A percentile compares a stretch with the other conserved stretches of the same genome.
phyloP scores from a whole-genome alignment of 2,329 filamentous ascomycete genomes.

The Neospermospora avenae region DNA sequence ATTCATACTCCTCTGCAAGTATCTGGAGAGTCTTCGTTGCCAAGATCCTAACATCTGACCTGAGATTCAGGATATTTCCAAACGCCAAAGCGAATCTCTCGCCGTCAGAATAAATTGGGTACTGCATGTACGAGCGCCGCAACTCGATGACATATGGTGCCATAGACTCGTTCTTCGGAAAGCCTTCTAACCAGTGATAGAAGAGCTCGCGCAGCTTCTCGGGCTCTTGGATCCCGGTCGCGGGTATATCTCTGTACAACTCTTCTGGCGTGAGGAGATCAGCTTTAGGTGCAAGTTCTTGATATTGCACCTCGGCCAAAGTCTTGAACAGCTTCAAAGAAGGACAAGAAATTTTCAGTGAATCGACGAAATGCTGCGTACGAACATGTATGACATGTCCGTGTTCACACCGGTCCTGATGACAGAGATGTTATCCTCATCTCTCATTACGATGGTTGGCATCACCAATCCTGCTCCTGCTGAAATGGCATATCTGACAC shows the following conservation, averaged over 20 bases:
- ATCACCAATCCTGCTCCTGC: conserved; percentile 26
- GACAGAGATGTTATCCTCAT: conserved; percentile 17
- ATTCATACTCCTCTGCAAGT: conserved; percentile 11
- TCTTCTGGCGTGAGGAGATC: conserved; percentile 19
- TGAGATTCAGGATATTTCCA: conserved; percentile 27
- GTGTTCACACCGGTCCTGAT: conserved; percentile 19
- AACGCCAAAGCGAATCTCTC: conserved; percentile 26
- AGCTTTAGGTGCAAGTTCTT: conserved; percentile 3
- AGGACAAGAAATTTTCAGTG: conserved; percentile 28
- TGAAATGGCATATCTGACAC: conserved; percentile 30
- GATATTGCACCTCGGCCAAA: conserved; percentile 12
- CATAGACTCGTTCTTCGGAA: conserved; percentile 6
- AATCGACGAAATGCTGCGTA: conserved; percentile 24
- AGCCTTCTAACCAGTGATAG: conserved; percentile 29
- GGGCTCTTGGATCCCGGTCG: conserved; percentile 23
- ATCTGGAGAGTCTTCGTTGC: conserved; percentile 23
- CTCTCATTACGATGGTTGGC: conserved; percentile 21
- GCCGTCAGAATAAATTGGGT: conserved; percentile 26
- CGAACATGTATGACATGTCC: conserved; percentile 28
- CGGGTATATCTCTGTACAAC: conserved; percentile 15
- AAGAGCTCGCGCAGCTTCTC: conserved; percentile 27
- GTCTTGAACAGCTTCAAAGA: conserved; percentile 19
- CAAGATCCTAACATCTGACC: conserved; percentile 22
- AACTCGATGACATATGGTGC: conserved; percentile 23
- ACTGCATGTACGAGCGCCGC: conserved; percentile 25